Evolutionary conservation across 768 basidiomycete species (phyloP), one percentile per base, ranked within the genome.

Genomic region (Sarcomyxa edulis): DNA sequence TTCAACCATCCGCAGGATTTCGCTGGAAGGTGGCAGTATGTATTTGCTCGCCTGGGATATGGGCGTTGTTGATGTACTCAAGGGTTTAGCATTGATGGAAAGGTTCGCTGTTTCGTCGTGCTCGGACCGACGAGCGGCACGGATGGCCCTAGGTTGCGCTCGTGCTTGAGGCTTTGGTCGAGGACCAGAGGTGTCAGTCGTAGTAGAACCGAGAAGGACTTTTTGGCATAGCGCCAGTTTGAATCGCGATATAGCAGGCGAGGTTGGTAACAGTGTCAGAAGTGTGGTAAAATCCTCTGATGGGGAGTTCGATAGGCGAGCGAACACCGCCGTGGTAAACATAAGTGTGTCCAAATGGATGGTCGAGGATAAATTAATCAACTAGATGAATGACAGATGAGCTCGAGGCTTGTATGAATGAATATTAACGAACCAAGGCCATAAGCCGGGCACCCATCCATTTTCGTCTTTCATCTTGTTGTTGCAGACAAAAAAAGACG

Each of bases 161-260:
- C 53, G 54, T 8, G 47, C 47, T 36, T 51, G 51, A 25, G 48
- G 44, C 39, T 47, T 54, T 10, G 49, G 46, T n/a, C 45, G 45
- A 11, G 20, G 23, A 6, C 24, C 31, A 28, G 19, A 15, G 7
- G 21, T 18, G n/a, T 33, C n/a, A 19, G 27, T 32, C 15, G 28
- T 16, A n/a, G 40, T 33, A 9, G 22, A n/a, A 23, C 30, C 28
- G 24, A 39, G 37, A 21, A 48, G 36, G 35, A 27, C 56, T 43
- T 62, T 62, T 31, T 64, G 64, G 46, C 71, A 74, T 10, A 73
- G 46, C 0, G 56, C 47, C 4, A 74, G 41, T 51, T 72, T 73
- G 38, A 75, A 74, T 16, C 49, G 51, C 33, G 65, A 56, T 2
- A 52, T 42, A 3, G 65, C 44, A 14, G 55, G 46, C 9, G 69